Percentiles rank a stretch among this genome's conserved stretches.
Conservation (phyloP, 1,284 basidiomycete species). For the Laetiporus sulphureus region DNA sequence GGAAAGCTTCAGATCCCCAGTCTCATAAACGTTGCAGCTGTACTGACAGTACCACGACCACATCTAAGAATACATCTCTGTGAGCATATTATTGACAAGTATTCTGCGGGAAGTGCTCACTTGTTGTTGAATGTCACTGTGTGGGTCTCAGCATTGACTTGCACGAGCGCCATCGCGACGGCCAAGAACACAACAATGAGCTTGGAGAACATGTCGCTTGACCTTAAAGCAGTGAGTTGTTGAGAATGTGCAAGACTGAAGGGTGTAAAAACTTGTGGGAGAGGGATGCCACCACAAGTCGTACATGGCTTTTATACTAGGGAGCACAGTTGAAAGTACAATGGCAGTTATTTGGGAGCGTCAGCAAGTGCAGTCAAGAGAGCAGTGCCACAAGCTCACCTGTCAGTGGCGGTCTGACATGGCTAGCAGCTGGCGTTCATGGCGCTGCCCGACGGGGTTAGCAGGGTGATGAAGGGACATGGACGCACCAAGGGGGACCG, state of each 20-base stretch:
- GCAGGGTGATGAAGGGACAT: no score
- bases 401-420: no score
- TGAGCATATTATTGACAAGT: not conserved
- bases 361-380: no score
- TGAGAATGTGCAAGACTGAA: not conserved
- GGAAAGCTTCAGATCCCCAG: not conserved
- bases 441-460: no score
- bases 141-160: not conserved
- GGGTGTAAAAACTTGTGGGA: not conserved
- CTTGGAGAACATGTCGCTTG: constrained; percentile 1
- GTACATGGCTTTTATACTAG: not conserved
- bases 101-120: not conserved
- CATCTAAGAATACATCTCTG: not conserved
- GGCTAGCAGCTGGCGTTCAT: no score
- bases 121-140: constrained; percentile 1
- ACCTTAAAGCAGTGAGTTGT: not conserved
- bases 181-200: not conserved
- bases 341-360: no score
- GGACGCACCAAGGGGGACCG: no score
- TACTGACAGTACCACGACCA: constrained; percentile 1
- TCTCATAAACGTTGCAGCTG: not conserved
- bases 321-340: no score
- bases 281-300: not conserved
- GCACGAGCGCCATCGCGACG: not conserved
- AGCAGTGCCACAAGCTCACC: no score